These are phyloP conservation scores for Sanghuangporus weigelae DNA, from an alignment of 1,284 basidiomycete genomes.

Conservation along the genomic window DNA sequence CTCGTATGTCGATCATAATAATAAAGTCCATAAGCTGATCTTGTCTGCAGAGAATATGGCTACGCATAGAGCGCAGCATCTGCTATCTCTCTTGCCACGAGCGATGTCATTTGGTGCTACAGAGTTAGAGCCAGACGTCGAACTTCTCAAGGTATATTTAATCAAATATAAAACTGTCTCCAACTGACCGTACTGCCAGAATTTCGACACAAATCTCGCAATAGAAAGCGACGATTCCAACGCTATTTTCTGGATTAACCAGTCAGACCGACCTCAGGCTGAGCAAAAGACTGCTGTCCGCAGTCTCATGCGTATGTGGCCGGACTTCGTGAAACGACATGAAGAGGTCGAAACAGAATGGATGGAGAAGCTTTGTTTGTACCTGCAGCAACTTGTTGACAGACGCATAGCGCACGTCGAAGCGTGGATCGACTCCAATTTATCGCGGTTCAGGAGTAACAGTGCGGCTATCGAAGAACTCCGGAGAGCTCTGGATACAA, in stretches of 20 bases:
- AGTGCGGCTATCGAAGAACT: conserved; percentile 43
- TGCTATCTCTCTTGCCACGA: conserved; percentile 36
- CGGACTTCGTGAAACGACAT: conserved; percentile 27
- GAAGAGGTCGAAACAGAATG: conserved; percentile 35
- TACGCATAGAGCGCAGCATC: conserved; percentile 43
- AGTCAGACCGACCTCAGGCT: conserved; percentile 19
- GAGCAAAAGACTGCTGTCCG: conserved; percentile 29
- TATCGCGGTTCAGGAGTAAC: conserved; percentile 38
- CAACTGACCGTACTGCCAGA: conserved; percentile 28
- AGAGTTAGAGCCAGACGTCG: conserved; percentile 40
- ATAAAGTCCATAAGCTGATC: background rate
- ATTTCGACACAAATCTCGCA: conserved; percentile 41
- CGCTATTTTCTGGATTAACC: conserved; percentile 32
- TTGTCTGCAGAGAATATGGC: conserved; percentile 47
- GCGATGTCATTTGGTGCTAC: conserved; percentile 43
- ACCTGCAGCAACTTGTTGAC: conserved; percentile 36
- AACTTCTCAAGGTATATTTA: conserved; percentile 43
- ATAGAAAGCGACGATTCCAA: conserved; percentile 34
- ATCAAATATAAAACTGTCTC: background rate
- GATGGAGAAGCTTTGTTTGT: conserved; percentile 30
- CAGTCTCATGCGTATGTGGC: conserved; percentile 32
- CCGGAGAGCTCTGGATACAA: conserved; percentile 37
- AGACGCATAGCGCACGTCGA: conserved; percentile 40
- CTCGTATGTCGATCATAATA: conserved; percentile 36
- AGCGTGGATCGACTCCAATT: conserved; percentile 46